Base-by-base conservation (phyloP, 2,329 filamentous ascomycete species). In the Botrytis fabae region DNA sequence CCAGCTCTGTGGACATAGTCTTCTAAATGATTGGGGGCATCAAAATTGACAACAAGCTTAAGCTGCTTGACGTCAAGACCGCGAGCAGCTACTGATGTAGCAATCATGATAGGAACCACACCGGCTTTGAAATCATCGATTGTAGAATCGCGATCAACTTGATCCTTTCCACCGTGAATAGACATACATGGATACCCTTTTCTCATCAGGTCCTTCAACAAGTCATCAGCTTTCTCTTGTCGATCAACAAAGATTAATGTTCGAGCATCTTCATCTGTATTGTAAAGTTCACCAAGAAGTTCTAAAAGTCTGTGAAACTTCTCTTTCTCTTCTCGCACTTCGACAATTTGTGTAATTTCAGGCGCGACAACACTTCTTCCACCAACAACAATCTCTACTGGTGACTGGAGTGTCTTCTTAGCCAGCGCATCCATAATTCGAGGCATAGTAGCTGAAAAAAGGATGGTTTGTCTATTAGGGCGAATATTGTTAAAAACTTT, bases 371-470 rank as follows among this genome's bases (percentile, higher is more conserved):
- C 94, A 86, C 85, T 97, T 80, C 90, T 91, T 59, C 95, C 95
- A 77, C 96, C 96, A 28, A 99, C 95, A 1, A 92, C 92, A 75
- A 99, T 97, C 82, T 98, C 94, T 38, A 97, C 90, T 0, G 96
- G 94, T 74, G 92, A 93, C 62, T 89, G 90, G 59, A 98, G 85
- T 0, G 94, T 93, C 82, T 98, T 98, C 75, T 95, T 93, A 35
- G 94, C 96, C 66, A 98, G 83, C 0, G 92, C 91, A 81, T 97
- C 94, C 86, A 99, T 97, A 76, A 95, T 95, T 64, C 92, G 90
- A 32, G 96, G 96, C 86, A 98, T 97, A 0, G 96, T 99, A 6
- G 96, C 96, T 0, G 96, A 98, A 82, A 98, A 99, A 38, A 98
- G 87, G 69, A 98, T 94, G 0, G 94, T 97, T 81, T 99, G 96